Evolutionary conservation across 495 filamentous ascomycete genomes (phyloP), one percentile per base, ranked within the genome.

Genomic region (Chaetomium tenue): DNA sequence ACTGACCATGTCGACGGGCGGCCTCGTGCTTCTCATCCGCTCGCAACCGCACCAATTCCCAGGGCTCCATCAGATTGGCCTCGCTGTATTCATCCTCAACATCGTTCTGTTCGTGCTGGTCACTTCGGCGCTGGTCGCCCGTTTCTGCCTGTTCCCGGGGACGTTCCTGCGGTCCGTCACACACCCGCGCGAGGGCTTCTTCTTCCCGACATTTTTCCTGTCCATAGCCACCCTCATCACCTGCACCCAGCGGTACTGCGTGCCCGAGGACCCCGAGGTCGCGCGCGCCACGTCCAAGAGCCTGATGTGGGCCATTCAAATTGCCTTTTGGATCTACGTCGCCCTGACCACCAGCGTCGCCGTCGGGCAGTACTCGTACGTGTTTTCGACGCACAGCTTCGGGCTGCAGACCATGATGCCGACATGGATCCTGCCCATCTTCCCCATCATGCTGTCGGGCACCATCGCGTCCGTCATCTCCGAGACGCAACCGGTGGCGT

Each of bases 151-250:
- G 15, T 81, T 81, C 62, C 75, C 78, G 9, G 79, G 82, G 11
- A 79, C 81, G 0, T 66, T 89, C 44, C 72, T 77, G 25, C 66
- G 77, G 30, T 87, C 87, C 20, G 69, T 91, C 50, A 78, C 78
- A 8, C 86, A 90, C 61, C 83, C 84, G 5, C 80, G 84, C 7
- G 88, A 91, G 66, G 83, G 83, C 9, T 84, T 90, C 54, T 90
- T 89, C 79, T 80, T 89, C 50, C 82, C 85, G 18, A 87, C 87
- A 13, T 88, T 89, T 63, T 87, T 85, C 70, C 81, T 91, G 16
- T 84, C 83, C 8, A 60, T 89, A 20, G 86, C 88, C 11, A 87
- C 86, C 11, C 76, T 89, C 60, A 84, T 90, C 56, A 79, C 81
- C 5, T 82, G 83, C 7, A 83, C 87, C 1, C 82, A 86, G 30